Base-by-base conservation (phyloP, 2,329 filamentous ascomycete genomes). In the Colletotrichum tabaci region DNA sequence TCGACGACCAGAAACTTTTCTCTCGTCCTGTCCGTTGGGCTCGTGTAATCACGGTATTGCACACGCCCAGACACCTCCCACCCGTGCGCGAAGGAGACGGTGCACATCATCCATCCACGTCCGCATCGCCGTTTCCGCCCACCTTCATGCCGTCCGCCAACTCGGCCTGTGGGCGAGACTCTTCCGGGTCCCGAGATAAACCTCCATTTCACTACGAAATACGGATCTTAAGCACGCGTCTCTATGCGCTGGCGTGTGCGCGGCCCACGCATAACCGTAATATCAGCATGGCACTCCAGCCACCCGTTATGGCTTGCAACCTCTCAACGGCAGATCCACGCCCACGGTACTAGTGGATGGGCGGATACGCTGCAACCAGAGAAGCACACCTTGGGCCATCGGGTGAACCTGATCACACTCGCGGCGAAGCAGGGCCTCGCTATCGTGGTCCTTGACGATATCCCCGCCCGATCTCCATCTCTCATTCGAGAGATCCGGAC, bases 391-490 rank as follows among this genome's bases (percentile, higher is more conserved):
- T 47, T 67, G 62, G 44, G 44, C 56, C 67, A 71, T 50, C 56
- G 38, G 63, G 63, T 38, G 63, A 71, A 66, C 67, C 38, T 67
- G 57, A 56, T 64, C 30, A 42, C 42, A 26, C 30, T 30, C 30
- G 30, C 26, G 57, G 57, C 40, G 50, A 71, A 21, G 46, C 52
- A 30, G 53, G 35, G 42, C 46, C 52, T 68, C 62, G 30, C 30
- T 46, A 60, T 67, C 65, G 18, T 69, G 42, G 40, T 26, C 44
- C 57, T 21, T 53, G 65, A 49, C 61, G 46, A 46, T 60, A 35
- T 67, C 47, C 60, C 69, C 66, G 55, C 58, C 64, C 58, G 52
- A 72, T 72, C 64, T 61, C 65, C 52, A 68, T 68, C 61, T 35
- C 53, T 49, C 46, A 44, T 68, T 65, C 30, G 61, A 58, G 42